Evolutionary conservation across 148 eudicot genomes (phyloP), one percentile per base, ranked within the genome.

Genomic region (Linanthus parryae): DNA sequence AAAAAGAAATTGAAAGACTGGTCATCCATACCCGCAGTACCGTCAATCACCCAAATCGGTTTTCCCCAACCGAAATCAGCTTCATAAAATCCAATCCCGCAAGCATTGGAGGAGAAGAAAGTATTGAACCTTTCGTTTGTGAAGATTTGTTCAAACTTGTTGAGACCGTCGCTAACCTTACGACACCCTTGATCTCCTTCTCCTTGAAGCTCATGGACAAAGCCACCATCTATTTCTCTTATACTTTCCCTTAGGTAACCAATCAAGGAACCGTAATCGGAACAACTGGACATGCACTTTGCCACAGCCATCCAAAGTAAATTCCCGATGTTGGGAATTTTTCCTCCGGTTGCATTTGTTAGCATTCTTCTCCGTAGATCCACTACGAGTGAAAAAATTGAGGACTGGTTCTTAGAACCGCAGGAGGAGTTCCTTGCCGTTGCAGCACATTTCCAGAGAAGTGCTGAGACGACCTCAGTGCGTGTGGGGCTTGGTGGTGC

Each of bases 61-160:
- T 41, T 56, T 17, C 78, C 78, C 39, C 72, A 69, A 9, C 71
- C 71, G 22, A 68, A 73, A 60, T 73, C 68, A 27, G 52, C 56
- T 23, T 65, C 46, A 17, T 65, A 41, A n/a, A 52, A 9, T 4
- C 70, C 71, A 30, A 42, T 45, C 30, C 52, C 54, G 35, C 67
- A 48, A 57, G 47, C 39, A 44, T 57, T 57, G 0, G 57, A 26
- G n/a, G 15, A 27, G n/a, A n/a, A 7, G 28, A 40, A 57, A n/a
- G n/a, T n/a, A n/a, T n/a, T n/a, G 21, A n/a, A 39, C 5, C 35
- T 36, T 2, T 54, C 46, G 2, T 27, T 21, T 0, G 39, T 45
- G 23, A 44, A 54, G 23, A 28, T 14, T 42, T 58, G 22, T n/a
- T n/a, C n/a, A n/a, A 48, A 21, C 24, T 64, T 63, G 8, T 26